Percentiles rank a stretch among this genome's conserved stretches.
phyloP scores from a whole-genome alignment of 73 alveolate genomes.

The Paramecium bursaria region DNA sequence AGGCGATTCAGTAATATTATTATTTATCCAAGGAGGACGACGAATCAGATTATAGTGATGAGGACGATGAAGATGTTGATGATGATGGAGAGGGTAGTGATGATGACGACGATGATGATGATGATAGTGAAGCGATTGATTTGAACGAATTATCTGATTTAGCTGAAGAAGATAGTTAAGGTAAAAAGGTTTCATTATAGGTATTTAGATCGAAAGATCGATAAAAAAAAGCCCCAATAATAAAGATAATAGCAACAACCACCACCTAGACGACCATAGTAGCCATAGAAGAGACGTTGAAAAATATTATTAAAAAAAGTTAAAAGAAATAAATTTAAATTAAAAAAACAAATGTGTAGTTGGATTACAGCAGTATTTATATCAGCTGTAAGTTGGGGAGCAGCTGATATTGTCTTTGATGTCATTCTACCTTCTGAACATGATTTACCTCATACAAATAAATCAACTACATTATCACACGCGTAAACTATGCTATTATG shows the following conservation, averaged over 20 bases:
- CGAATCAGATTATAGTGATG: slow-evolving; percentile 12
- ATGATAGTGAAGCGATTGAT: slow-evolving; percentile 78
- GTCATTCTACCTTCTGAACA: slow-evolving; percentile 5
- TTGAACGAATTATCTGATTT: slow-evolving; percentile 83
- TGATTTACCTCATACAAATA: slow-evolving; percentile 12
- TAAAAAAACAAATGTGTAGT: too few relatives aligned
- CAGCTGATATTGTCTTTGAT: slow-evolving; percentile 51
- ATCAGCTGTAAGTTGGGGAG: slow-evolving; percentile 45
- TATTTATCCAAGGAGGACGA: too few relatives aligned
- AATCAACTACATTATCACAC: slow-evolving; percentile 7
- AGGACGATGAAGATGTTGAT: slow-evolving; percentile 73
- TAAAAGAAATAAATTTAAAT: too few relatives aligned
- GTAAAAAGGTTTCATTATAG: too few relatives aligned
- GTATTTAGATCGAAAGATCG: too few relatives aligned
- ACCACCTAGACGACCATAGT: too few relatives aligned
- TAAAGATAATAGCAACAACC: too few relatives aligned
- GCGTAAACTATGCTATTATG: slow-evolving; percentile 50
- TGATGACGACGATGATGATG: slow-evolving; percentile 75
- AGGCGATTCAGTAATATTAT: neutral
- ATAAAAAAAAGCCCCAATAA: too few relatives aligned
- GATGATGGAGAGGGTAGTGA: slow-evolving; percentile 48
- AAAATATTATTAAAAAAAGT: too few relatives aligned
- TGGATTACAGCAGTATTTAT: slow-evolving; percentile 50
- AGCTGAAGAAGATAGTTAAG: too few relatives aligned
- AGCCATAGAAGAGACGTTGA: too few relatives aligned